These are phyloP conservation scores for Penicillium psychrosexuale DNA, from an alignment of 2,329 filamentous ascomycete species.

Conservation along the genomic window DNA sequence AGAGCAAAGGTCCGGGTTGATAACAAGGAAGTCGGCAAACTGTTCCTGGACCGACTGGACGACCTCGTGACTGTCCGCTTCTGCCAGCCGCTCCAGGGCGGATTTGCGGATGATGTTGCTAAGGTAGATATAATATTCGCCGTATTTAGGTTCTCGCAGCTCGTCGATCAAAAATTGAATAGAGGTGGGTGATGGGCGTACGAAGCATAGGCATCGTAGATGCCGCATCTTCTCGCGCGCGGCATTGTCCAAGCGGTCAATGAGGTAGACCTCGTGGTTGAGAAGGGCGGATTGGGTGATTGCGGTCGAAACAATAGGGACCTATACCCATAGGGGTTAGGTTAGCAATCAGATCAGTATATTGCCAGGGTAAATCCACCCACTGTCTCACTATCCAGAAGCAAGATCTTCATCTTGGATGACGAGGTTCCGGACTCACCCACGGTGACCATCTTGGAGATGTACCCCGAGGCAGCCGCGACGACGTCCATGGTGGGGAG, in stretches of 20 bases:
- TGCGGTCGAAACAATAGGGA: slow-evolving; percentile 89
- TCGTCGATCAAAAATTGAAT: slow-evolving; percentile 95
- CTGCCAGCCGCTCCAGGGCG: slow-evolving; percentile 84
- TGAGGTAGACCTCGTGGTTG: slow-evolving; percentile 96
- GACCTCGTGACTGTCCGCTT: slow-evolving; percentile 96
- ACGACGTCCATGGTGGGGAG: slow-evolving; percentile 78
- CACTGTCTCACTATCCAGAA: slow-evolving; percentile 88
- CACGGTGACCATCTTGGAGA: slow-evolving; percentile 89
- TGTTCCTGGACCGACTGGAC: slow-evolving; percentile 92
- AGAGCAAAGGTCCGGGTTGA: slow-evolving; percentile 91
- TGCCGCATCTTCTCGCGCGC: slow-evolving; percentile 97
- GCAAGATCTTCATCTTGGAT: slow-evolving; percentile 96
- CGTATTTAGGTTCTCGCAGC: slow-evolving; percentile 91
- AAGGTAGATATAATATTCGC: slow-evolving; percentile 95
- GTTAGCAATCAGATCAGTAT: slow-evolving; percentile 24
- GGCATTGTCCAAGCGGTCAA: slow-evolving; percentile 87
- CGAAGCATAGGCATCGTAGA: slow-evolving; percentile 85
- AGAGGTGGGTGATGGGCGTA: slow-evolving; percentile 86
- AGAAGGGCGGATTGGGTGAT: slow-evolving; percentile 93
- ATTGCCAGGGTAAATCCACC: slow-evolving; percentile 44
- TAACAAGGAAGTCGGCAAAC: slow-evolving; percentile 91
- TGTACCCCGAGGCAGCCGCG: slow-evolving; percentile 87
- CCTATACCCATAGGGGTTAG: slow-evolving; percentile 45
- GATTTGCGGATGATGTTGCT: slow-evolving; percentile 98
- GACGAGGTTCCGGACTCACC: slow-evolving; percentile 66